These are phyloP conservation scores for Neurospora crassa DNA, from an alignment of 2,329 filamentous ascomycete genomes.

Conservation along the genomic window DNA sequence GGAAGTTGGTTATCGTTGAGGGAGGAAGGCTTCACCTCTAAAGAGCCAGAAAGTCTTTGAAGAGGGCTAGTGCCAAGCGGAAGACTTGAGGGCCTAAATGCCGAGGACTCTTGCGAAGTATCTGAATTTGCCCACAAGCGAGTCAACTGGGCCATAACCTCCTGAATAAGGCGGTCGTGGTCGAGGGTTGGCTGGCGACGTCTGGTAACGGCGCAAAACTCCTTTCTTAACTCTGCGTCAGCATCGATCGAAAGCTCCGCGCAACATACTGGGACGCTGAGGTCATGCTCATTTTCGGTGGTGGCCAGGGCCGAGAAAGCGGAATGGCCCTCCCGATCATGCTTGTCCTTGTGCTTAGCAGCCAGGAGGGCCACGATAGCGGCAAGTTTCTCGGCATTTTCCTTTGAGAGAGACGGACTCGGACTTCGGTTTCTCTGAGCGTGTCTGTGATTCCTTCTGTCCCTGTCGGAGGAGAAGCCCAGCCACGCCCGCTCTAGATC, in stretches of 20 bases:
- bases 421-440: constrained; percentile 24
- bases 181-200: constrained; percentile 29
- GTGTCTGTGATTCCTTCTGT: constrained; percentile 37
- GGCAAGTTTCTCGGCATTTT: constrained; percentile 27
- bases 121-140: constrained; percentile 4
- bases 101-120: constrained; percentile 1
- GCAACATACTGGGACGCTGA: constrained; percentile 36
- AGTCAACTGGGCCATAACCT: constrained; percentile 29
- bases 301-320: constrained; percentile 20
- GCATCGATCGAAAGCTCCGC: constrained; percentile 36
- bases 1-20: constrained; percentile 7
- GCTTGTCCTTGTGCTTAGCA: constrained; percentile 36
- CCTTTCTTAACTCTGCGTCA: constrained; percentile 34
- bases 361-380: constrained; percentile 35
- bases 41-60: constrained; percentile 6
- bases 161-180: constrained; percentile 35
- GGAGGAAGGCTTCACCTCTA: constrained; percentile 6
- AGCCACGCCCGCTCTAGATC: constrained; percentile 73
- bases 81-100: constrained; percentile 4
- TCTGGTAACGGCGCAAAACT: constrained; percentile 41
- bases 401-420: constrained; percentile 24
- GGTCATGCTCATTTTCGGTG: constrained; percentile 2
- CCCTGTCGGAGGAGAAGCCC: constrained; percentile 40
- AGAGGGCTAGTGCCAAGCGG: constrained; percentile 8
- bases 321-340: constrained; percentile 28